Percentiles rank a stretch among this genome's conserved stretches.
Conservation (phyloP, 768 basidiomycete species). For the Sporobolomyces pararoseus region DNA sequence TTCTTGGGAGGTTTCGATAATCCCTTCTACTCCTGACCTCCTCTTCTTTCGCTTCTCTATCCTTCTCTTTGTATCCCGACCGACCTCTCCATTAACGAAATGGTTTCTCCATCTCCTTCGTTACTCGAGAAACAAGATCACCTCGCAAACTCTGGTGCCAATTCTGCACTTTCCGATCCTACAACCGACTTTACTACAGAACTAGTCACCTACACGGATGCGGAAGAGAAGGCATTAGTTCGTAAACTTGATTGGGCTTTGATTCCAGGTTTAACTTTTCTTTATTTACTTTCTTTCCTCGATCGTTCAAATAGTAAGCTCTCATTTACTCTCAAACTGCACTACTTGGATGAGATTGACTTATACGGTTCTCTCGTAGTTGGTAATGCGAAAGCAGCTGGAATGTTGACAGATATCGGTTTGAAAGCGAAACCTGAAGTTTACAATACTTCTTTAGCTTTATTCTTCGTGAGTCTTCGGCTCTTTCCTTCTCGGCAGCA, state of each 20-base stretch:
- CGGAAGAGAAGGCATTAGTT: conserved; percentile 3
- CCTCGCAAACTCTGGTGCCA: conserved; percentile 3
- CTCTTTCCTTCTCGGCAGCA: too few species aligned
- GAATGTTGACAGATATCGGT: conserved; percentile 31
- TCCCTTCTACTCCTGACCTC: not conserved
- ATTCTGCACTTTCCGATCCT: conserved; percentile 7
- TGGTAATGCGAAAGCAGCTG: conserved; percentile 28
- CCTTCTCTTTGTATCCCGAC: not conserved
- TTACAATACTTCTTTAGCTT: conserved; percentile 30
- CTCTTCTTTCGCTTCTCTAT: not conserved
- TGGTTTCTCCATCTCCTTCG: not conserved
- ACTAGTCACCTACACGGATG: not conserved
- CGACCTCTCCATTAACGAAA: not conserved
- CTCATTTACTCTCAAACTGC: not conserved
- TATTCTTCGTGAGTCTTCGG: not conserved
- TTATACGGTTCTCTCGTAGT: not conserved
- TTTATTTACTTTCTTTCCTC: conserved; percentile 29
- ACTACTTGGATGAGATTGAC: too few species aligned
- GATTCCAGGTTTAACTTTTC: conserved; percentile 30
- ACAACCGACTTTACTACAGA: not conserved
- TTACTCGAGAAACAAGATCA: conserved; percentile 18
- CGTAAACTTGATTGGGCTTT: conserved; percentile 24
- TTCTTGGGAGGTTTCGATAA: not conserved
- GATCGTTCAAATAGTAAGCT: conserved; percentile 17
- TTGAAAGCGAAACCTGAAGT: conserved; percentile 1